phyloP scores from a whole-genome alignment of 306 rosid genomes.

The Cicer judaicum region DNA sequence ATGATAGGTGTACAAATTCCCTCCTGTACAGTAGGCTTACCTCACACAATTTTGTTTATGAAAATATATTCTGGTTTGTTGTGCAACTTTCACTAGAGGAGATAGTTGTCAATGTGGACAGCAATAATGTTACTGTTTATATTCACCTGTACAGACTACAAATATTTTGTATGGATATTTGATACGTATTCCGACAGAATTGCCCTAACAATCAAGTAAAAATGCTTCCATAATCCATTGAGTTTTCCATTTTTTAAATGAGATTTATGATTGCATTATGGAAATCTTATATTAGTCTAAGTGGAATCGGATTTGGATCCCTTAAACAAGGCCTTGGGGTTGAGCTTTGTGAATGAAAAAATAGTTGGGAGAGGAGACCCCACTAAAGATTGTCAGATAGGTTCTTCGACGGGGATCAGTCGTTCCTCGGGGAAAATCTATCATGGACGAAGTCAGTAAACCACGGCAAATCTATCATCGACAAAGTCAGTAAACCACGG shows the following conservation, averaged over 20 bases:
- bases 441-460: no score
- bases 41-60: conserved; percentile 52
- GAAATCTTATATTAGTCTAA: no score
- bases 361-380: no score
- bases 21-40: conserved; percentile 56
- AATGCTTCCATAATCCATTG: neutral
- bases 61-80: conserved; percentile 31
- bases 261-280: neutral
- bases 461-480: no score
- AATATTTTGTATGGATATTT: conserved; percentile 8
- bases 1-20: conserved; percentile 51
- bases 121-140: conserved; percentile 23
- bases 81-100: neutral
- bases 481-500: no score
- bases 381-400: no score
- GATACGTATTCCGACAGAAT: conserved; percentile 23
- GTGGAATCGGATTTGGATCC: no score
- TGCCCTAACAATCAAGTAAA: conserved; percentile 1
- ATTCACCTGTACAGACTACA: conserved; percentile 40
- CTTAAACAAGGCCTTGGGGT: no score
- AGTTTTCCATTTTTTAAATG: conserved; percentile 24
- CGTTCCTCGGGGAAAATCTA: no score
- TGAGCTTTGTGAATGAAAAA: no score
- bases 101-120: conserved; percentile 23
- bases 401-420: no score